A percentile compares a stretch with the other conserved stretches of the same genome.
These are phyloP conservation scores for Ilyonectria robusta DNA, from an alignment of 2,329 filamentous ascomycete genomes.

Conservation along the genomic window DNA sequence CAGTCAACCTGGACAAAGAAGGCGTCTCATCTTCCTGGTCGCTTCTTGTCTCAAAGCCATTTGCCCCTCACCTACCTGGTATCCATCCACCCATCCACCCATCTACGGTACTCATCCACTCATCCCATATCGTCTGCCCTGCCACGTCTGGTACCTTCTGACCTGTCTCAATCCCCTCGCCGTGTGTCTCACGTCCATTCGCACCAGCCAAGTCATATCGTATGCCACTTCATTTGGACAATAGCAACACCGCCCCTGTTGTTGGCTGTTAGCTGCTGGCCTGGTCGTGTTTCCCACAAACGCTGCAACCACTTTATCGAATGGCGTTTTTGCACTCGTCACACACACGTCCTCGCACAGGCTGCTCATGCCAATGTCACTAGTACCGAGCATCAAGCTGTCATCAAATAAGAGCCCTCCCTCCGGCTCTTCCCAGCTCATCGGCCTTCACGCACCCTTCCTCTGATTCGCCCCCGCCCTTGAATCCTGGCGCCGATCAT, in stretches of 20 bases:
- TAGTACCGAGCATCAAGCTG: not conserved
- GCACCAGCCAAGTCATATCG: conserved; percentile 7
- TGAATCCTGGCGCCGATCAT: conserved; percentile 30
- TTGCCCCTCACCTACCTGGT: conserved; percentile 3
- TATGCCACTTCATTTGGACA: conserved; percentile 1
- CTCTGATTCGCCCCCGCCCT: conserved; percentile 15
- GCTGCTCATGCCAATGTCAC: not conserved
- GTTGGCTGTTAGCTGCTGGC: not conserved
- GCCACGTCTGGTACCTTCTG: not conserved
- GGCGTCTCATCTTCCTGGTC: conserved; percentile 7
- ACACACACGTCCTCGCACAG: not conserved
- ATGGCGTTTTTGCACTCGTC: not conserved
- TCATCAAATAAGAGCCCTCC: not conserved
- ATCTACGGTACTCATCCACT: not conserved
- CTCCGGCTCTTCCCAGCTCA: not conserved
- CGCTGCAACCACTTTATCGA: conserved; percentile 7
- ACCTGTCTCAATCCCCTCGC: conserved; percentile 10
- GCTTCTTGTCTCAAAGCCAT: conserved; percentile 20
- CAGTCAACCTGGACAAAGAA: conserved; percentile 13
- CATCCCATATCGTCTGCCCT: not conserved
- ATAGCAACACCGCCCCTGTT: not conserved
- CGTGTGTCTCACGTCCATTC: conserved; percentile 15
- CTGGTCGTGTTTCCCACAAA: not conserved
- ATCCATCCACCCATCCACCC: not conserved
- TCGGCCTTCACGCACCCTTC: not conserved